phyloP scores from a whole-genome alignment of 495 filamentous ascomycete genomes.

The Xylaria venustula region DNA sequence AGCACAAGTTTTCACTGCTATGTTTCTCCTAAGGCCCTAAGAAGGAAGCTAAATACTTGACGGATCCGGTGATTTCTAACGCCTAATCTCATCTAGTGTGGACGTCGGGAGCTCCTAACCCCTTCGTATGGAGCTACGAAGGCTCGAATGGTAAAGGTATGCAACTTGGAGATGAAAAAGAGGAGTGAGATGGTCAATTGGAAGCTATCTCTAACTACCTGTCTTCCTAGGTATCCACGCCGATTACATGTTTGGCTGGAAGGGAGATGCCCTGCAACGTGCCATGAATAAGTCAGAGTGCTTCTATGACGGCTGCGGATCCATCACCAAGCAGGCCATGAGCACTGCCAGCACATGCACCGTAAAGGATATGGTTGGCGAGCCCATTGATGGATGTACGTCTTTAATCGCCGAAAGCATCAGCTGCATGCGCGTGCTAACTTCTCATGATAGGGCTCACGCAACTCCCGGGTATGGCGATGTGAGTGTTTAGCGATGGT shows the following conservation, averaged over 20 bases:
- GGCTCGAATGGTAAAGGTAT: constrained; percentile 45
- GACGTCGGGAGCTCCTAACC: constrained; percentile 42
- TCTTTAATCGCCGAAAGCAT: not conserved
- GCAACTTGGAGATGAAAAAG: too few relatives aligned
- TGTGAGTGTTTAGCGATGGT: not conserved
- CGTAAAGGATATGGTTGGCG: constrained; percentile 38
- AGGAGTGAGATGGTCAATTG: too few relatives aligned
- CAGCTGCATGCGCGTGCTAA: not conserved
- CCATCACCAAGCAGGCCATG: constrained; percentile 43
- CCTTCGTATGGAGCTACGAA: constrained; percentile 46
- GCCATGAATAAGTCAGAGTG: constrained; percentile 42
- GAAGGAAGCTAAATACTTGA: too few relatives aligned
- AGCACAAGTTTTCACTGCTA: too few relatives aligned
- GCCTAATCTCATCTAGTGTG: constrained; percentile 25
- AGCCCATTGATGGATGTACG: constrained; percentile 38
- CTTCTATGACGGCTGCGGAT: constrained; percentile 45
- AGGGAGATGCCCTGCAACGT: constrained; percentile 41
- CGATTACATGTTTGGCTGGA: constrained; percentile 48
- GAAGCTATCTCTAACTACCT: too few relatives aligned
- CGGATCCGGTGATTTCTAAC: too few relatives aligned
- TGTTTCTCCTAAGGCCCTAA: too few relatives aligned
- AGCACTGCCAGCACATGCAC: constrained; percentile 43
- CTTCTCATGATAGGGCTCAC: not conserved
- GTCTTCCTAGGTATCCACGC: too few relatives aligned
- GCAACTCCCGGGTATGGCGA: constrained; percentile 4